Evolutionary conservation across 2,329 filamentous ascomycete genomes (phyloP).

Genomic region (Diatrype stigma): DNA sequence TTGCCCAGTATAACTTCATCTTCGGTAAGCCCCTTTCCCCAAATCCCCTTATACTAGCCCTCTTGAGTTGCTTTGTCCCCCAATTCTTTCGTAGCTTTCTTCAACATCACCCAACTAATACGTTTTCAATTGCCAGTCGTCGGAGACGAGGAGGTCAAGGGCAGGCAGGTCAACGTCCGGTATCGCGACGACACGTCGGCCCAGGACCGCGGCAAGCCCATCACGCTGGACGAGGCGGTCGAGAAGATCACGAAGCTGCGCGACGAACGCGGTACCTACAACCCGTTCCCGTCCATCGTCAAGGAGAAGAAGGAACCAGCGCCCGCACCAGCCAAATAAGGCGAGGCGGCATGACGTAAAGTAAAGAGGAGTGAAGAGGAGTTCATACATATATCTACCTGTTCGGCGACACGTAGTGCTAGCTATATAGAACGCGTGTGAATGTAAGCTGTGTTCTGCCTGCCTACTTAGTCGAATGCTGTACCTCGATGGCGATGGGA

Average conservation of each 20-base stretch:
- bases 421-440: no score
- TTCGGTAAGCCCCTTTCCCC: constrained; percentile 51
- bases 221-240: constrained; percentile 53
- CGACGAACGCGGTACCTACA: constrained; percentile 36
- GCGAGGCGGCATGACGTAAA: not conserved
- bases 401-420: no score
- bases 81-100: no score
- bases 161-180: constrained; percentile 58
- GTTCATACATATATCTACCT: no score
- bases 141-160: constrained; percentile 57
- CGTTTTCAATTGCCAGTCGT: constrained; percentile 41
- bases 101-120: not conserved
- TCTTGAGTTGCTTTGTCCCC: no score
- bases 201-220: constrained; percentile 57
- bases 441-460: no score
- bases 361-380: not conserved
- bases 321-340: not conserved
- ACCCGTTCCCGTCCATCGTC: constrained; percentile 28
- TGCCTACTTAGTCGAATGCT: no score
- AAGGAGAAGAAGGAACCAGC: not conserved
- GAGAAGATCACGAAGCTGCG: constrained; percentile 51
- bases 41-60: not conserved
- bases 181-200: constrained; percentile 60
- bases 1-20: constrained; percentile 81
- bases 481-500: no score